These are phyloP conservation scores for Tricholoma flavovirens DNA, from an alignment of 768 basidiomycete species.

Conservation along the genomic window DNA sequence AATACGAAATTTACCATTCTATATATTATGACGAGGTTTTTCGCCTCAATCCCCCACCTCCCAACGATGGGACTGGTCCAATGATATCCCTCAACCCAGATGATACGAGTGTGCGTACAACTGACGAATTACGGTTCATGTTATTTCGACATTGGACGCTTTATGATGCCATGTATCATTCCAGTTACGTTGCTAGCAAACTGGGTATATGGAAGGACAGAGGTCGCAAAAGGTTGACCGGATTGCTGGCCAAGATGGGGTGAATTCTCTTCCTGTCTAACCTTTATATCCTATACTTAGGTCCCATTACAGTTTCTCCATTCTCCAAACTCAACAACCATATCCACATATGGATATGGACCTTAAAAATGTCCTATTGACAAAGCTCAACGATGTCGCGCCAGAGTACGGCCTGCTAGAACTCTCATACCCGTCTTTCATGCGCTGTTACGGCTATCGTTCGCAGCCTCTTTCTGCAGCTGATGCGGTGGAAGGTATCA, in stretches of 20 bases:
- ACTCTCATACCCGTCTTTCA: conserved; percentile 89
- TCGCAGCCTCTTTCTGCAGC: conserved; percentile 85
- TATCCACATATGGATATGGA: conserved; percentile 97
- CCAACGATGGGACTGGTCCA: conserved; percentile 24
- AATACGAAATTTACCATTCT: conserved; percentile 76
- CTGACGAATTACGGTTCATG: conserved; percentile 90
- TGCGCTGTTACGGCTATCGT: conserved; percentile 85
- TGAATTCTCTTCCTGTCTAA: conserved; percentile 30
- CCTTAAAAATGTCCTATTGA: conserved; percentile 72
- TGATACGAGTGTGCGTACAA: conserved; percentile 74
- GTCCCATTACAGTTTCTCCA: conserved; percentile 67
- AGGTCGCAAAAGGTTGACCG: conserved; percentile 83
- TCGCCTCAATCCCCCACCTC: conserved; percentile 71
- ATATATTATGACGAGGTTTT: conserved; percentile 90
- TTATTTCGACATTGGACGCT: conserved; percentile 97
- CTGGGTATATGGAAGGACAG: conserved; percentile 96
- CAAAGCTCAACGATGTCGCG: conserved; percentile 82
- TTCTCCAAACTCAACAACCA: conserved; percentile 89
- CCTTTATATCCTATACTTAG: not conserved
- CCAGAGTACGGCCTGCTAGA: conserved; percentile 95
- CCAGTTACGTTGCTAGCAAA: conserved; percentile 91
- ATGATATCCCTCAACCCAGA: conserved; percentile 65
- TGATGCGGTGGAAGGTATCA: conserved; percentile 87
- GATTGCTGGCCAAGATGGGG: conserved; percentile 98
- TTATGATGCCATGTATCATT: conserved; percentile 98